These are phyloP conservation scores for Dysphania ambrosioides DNA, from an alignment of 148 eudicot species.

Conservation along the genomic window DNA sequence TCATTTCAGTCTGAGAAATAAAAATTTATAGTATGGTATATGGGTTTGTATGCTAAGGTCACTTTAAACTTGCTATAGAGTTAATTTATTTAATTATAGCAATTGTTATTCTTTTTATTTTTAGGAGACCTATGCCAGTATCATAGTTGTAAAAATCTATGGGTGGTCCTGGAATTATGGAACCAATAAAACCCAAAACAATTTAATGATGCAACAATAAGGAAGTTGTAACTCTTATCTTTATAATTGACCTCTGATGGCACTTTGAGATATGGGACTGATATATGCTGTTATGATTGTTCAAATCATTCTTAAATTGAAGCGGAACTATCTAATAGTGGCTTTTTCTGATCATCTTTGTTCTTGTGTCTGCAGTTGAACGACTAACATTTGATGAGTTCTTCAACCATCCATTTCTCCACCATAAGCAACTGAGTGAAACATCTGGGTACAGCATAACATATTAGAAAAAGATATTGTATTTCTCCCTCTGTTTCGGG, in stretches of 20 bases:
- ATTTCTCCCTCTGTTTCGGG: conserved; percentile 6
- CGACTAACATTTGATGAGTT: conserved; percentile 92
- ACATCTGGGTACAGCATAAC: conserved; percentile 45
- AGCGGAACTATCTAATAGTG: not conserved
- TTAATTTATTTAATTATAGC: too few species aligned
- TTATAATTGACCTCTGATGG: not conserved
- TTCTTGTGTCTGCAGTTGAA: conserved; percentile 58
- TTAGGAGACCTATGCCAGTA: too few species aligned
- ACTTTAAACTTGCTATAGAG: too few species aligned
- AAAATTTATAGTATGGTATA: too few species aligned
- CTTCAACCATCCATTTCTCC: conserved; percentile 83
- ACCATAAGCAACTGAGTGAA: conserved; percentile 45
- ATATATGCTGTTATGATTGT: not conserved
- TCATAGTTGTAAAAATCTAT: too few species aligned
- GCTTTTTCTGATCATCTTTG: conserved; percentile 18
- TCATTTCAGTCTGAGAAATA: not conserved
- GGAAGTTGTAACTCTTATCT: too few species aligned
- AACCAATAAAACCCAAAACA: not conserved
- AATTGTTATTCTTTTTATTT: too few species aligned
- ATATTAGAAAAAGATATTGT: not conserved
- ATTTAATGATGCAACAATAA: not conserved
- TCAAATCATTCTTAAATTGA: not conserved
- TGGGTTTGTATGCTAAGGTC: too few species aligned
- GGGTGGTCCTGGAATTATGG: not conserved
- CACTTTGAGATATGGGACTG: not conserved